Evolutionary conservation across 805 yeast genomes (phyloP).

Genomic region (Ogataea trehaloabstinens): DNA sequence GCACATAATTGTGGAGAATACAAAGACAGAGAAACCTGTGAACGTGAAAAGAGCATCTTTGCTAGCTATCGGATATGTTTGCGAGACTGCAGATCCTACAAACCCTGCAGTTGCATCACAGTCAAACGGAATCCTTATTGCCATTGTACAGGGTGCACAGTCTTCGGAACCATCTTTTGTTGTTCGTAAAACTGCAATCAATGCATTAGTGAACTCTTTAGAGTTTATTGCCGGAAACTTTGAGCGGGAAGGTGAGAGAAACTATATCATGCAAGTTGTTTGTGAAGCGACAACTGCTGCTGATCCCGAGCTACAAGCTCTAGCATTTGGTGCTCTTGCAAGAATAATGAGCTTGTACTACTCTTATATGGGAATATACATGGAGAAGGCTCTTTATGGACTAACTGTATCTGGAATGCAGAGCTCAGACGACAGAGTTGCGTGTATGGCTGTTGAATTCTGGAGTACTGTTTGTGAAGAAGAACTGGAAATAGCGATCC

Average conservation of each 20-base stretch:
- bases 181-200: constrained; percentile 87
- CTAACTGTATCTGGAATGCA: constrained; percentile 92
- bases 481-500: constrained; percentile 77
- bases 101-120: constrained; percentile 76
- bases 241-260: constrained; percentile 91
- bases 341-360: constrained; percentile 89
- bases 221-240: constrained; percentile 87
- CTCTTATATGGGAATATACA: constrained; percentile 85
- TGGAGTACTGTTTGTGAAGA: constrained; percentile 99
- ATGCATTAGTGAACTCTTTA: constrained; percentile 86
- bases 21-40: constrained; percentile 73
- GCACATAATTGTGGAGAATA: constrained; percentile 79
- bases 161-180: constrained; percentile 66
- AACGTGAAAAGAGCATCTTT: constrained; percentile 83
- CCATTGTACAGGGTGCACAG: constrained; percentile 96
- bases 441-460: constrained; percentile 98
- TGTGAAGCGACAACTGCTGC: constrained; percentile 97
- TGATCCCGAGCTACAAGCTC: constrained; percentile 79
- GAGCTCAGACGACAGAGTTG: constrained; percentile 75
- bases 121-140: constrained; percentile 88
- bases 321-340: constrained; percentile 94
- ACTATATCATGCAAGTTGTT: constrained; percentile 96
- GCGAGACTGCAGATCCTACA: constrained; percentile 88
- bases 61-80: constrained; percentile 89
- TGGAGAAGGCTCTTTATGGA: constrained; percentile 94